phyloP scores from a whole-genome alignment of 768 basidiomycete genomes.

The Rhodosporidiobolus odoratus region DNA sequence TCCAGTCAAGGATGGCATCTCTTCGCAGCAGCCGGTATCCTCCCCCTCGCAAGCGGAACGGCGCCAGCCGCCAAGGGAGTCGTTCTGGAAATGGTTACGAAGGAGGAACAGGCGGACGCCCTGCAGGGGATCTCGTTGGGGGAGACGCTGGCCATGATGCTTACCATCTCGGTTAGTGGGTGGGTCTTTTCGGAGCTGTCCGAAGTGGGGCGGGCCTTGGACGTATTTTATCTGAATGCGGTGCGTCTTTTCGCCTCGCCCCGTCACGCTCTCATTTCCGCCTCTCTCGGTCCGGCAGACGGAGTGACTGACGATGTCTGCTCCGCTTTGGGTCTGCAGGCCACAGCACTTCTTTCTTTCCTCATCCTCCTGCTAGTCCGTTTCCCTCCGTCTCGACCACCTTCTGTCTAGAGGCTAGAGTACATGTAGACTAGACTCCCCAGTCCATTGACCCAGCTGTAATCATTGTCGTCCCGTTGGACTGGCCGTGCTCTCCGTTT shows the following conservation, averaged over 20 bases:
- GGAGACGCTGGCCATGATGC: constrained; percentile 42
- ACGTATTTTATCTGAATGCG: constrained; percentile 43
- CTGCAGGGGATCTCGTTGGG: constrained; percentile 44
- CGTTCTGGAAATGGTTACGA: constrained; percentile 44
- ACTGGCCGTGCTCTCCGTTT: too few species aligned
- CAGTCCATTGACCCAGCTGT: too few species aligned
- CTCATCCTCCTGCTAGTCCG: constrained; percentile 38
- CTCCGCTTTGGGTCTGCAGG: constrained; percentile 8
- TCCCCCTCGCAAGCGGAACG: constrained; percentile 46
- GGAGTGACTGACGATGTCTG: background rate
- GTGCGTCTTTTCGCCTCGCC: constrained; percentile 34
- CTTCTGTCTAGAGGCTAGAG: background rate
- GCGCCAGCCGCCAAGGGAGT: constrained; percentile 46
- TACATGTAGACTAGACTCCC: too few species aligned
- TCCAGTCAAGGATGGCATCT: constrained; percentile 42
- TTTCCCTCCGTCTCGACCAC: constrained; percentile 24
- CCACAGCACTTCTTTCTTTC: constrained; percentile 39
- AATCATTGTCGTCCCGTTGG: too few species aligned
- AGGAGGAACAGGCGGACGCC: constrained; percentile 43
- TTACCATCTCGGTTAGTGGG: constrained; percentile 41
- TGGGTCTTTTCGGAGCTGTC: constrained; percentile 39
- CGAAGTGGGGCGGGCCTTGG: constrained; percentile 37
- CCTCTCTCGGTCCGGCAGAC: too few species aligned
- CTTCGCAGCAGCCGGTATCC: constrained; percentile 41
- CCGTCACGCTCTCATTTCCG: too few species aligned